A percentile compares a stretch with the other conserved stretches of the same genome.
Evolutionary conservation across 305 asterid species (phyloP).

Genomic region (Solanum chacoense): DNA sequence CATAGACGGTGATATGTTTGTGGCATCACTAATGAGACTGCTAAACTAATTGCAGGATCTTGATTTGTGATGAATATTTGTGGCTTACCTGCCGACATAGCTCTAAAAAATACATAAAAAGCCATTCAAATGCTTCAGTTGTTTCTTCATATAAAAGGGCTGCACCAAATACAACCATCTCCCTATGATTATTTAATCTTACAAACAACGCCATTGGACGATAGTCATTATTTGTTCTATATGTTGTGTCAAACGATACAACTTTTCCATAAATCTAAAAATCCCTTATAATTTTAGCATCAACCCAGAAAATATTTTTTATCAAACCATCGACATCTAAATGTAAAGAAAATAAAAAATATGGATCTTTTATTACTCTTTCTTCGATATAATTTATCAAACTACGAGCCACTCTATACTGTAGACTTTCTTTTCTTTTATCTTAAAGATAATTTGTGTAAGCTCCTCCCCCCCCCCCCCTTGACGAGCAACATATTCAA

Average conservation of each 20-base stretch:
- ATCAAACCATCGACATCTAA: background rate
- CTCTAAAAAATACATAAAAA: background rate
- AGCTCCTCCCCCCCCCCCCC: no score
- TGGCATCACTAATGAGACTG: background rate
- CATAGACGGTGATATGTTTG: background rate
- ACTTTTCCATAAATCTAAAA: background rate
- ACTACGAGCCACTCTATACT: background rate
- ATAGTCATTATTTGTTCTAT: background rate
- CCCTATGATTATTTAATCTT: background rate
- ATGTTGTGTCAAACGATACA: background rate
- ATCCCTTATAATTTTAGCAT: background rate
- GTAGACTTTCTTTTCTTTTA: background rate
- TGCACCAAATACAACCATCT: background rate
- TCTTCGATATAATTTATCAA: background rate
- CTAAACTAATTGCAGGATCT: background rate
- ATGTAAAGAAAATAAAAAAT: no score
- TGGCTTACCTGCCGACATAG: background rate
- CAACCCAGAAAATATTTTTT: background rate
- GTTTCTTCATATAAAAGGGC: background rate
- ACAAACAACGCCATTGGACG: background rate
- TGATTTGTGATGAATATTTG: background rate
- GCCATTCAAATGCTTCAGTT: background rate
- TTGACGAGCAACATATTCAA: background rate
- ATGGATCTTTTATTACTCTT: no score
- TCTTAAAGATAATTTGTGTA: background rate